Percentiles rank a stretch among this genome's conserved stretches.
Evolutionary conservation across 148 eudicot species (phyloP).

Genomic region (Gaultheria prostrata): DNA sequence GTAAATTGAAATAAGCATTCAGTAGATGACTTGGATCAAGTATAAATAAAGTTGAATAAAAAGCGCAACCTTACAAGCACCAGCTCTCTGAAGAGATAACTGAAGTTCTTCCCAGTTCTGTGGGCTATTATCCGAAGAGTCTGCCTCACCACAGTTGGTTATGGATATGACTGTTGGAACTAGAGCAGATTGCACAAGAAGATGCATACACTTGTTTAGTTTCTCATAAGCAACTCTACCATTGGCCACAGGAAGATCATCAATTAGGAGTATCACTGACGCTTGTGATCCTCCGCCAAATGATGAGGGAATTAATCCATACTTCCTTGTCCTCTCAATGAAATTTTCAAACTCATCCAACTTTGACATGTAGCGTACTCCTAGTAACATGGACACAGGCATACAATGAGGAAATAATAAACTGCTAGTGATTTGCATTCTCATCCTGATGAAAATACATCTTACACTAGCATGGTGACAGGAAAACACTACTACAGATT

Average conservation of each 20-base stretch:
- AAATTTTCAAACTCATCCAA: constrained; percentile 93
- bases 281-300: constrained; percentile 28
- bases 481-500: neutral
- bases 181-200: constrained; percentile 71
- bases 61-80: constrained; percentile 84
- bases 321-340: constrained; percentile 77
- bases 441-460: neutral
- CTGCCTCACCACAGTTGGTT: constrained; percentile 61
- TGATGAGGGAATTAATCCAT: constrained; percentile 58
- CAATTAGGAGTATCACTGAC: constrained; percentile 63
- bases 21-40: neutral
- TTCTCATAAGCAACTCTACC: constrained; percentile 64
- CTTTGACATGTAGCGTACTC: constrained; percentile 73
- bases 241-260: constrained; percentile 85
- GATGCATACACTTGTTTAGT: constrained; percentile 66
- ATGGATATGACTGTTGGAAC: constrained; percentile 80
- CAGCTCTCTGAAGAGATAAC: constrained; percentile 62
- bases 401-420: constrained; percentile 6
- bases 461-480: neutral
- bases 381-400: constrained; percentile 23
- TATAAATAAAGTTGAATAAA: constrained; percentile 15
- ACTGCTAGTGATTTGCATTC: neutral
- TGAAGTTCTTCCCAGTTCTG: constrained; percentile 73
- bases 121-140: constrained; percentile 52
- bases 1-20: constrained; percentile 13